Conservation (phyloP, 768 basidiomycete genomes). For the Phanerochaete carnosa region DNA sequence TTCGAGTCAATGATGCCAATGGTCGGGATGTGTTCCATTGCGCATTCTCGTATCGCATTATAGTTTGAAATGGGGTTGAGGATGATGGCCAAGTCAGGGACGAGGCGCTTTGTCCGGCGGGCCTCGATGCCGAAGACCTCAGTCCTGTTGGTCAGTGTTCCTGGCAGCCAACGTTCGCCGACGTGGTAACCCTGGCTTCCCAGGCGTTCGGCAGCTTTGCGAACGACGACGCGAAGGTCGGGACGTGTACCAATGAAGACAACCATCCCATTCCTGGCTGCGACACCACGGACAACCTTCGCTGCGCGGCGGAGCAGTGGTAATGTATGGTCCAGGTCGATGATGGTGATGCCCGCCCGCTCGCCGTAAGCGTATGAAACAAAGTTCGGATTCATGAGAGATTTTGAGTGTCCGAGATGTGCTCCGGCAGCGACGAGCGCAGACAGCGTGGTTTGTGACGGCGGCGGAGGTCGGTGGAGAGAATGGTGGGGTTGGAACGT, state of each 20-base stretch:
- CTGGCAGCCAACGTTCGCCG: conserved; percentile 88
- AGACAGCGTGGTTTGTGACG: conserved; percentile 73
- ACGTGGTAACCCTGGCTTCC: conserved; percentile 82
- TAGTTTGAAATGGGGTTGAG: conserved; percentile 87
- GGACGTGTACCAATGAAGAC: conserved; percentile 89
- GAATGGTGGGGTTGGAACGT: conserved; percentile 71
- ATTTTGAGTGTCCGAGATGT: conserved; percentile 85
- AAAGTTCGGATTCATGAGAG: conserved; percentile 86
- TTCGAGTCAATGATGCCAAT: conserved; percentile 95
- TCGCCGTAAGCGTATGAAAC: conserved; percentile 91
- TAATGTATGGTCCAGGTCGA: conserved; percentile 92
- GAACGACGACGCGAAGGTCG: conserved; percentile 70
- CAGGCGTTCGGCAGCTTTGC: conserved; percentile 69
- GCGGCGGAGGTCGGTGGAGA: conserved; percentile 56
- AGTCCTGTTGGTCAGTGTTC: conserved; percentile 86
- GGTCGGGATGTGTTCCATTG: conserved; percentile 85
- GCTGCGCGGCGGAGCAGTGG: conserved; percentile 90
- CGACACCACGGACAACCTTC: conserved; percentile 79
- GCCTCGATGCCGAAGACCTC: conserved; percentile 66
- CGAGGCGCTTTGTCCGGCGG: conserved; percentile 49
- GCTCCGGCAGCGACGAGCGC: conserved; percentile 91
- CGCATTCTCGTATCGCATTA: conserved; percentile 89
- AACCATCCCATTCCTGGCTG: conserved; percentile 76
- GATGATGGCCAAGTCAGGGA: conserved; percentile 87
- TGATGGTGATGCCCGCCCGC: conserved; percentile 86